Percentiles rank a stretch among this genome's conserved stretches.
Evolutionary conservation across 139 green algal species (phyloP).

Genomic region (Closterium sp.): DNA sequence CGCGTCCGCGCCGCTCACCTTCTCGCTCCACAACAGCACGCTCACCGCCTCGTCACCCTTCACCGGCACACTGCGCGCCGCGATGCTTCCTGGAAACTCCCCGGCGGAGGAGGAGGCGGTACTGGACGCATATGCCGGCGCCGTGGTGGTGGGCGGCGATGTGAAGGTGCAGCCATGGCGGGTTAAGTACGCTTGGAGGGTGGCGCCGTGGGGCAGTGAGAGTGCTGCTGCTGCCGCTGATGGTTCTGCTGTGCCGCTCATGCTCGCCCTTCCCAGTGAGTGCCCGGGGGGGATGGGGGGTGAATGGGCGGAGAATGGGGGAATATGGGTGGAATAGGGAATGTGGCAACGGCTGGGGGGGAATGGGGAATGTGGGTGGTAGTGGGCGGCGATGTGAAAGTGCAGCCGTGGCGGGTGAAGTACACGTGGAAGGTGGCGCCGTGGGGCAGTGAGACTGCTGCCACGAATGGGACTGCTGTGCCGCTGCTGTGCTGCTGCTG

Average conservation of each 20-base stretch:
- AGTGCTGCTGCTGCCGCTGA: background rate
- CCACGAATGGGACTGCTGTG: no score
- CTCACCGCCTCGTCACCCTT: background rate
- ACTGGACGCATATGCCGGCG: background rate
- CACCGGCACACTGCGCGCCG: conserved; percentile 22
- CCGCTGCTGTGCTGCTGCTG: no score
- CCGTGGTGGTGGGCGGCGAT: background rate
- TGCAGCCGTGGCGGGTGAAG: background rate
- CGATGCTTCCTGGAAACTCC: conserved; percentile 27
- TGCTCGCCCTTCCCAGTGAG: conserved; percentile 6
- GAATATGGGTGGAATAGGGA: no score
- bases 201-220: background rate
- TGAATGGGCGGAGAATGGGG: no score
- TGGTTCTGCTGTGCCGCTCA: background rate
- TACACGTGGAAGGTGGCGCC: background rate
- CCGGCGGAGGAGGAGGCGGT: background rate
- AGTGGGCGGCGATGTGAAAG: background rate
- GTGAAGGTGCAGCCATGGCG: background rate
- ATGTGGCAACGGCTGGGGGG: no score
- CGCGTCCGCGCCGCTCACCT: conserved; percentile 5
- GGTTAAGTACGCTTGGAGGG: background rate
- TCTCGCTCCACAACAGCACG: background rate
- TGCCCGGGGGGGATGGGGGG: background rate
- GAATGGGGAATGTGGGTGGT: background rate
- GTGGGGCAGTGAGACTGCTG: background rate